Conservation (phyloP, 768 basidiomycete genomes). For the Xerocomus potaroensis region DNA sequence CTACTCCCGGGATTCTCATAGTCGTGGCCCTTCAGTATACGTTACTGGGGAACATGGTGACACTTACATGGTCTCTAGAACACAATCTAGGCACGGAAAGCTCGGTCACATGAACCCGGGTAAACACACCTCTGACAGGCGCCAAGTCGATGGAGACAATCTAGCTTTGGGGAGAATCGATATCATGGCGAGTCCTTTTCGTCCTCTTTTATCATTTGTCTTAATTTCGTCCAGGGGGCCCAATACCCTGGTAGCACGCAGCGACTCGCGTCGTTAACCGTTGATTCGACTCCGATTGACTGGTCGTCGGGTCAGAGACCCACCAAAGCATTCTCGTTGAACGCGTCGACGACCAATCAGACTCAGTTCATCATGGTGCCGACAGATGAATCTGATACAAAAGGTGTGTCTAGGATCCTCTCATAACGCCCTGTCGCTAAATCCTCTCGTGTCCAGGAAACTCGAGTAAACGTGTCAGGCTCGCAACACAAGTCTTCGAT, state of each 20-base stretch:
- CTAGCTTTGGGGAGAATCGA: slow-evolving; percentile 42
- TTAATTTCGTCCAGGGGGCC: slow-evolving; percentile 1
- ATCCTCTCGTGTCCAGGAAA: slow-evolving; percentile 1
- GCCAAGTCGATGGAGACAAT: slow-evolving; percentile 9
- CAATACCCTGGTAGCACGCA: slow-evolving; percentile 1
- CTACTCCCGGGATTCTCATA: slow-evolving; percentile 8
- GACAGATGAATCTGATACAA: slow-evolving; percentile 3
- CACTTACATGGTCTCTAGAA: slow-evolving; percentile 25
- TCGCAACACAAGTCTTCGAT: slow-evolving; percentile 45
- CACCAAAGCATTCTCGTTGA: slow-evolving; percentile 37
- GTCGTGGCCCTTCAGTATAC: slow-evolving; percentile 21
- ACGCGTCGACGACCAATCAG: slow-evolving; percentile 45
- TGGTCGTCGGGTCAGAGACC: slow-evolving; percentile 26
- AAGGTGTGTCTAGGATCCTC: slow-evolving; percentile 12
- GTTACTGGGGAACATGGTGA: slow-evolving; percentile 25
- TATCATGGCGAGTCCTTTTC: slow-evolving; percentile 40
- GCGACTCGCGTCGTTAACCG: slow-evolving; percentile 21
- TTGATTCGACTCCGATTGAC: slow-evolving; percentile 21
- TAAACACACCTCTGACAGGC: neutral
- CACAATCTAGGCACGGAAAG: neutral
- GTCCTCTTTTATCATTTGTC: slow-evolving; percentile 5
- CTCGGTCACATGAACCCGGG: neutral
- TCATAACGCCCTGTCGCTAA: slow-evolving; percentile 1
- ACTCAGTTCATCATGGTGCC: slow-evolving; percentile 43
- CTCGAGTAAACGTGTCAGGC: slow-evolving; percentile 32